A percentile compares a stretch with the other conserved stretches of the same genome.
phyloP scores from a whole-genome alignment of 1,139 yeast genomes.

The Magnusiomyces sp. region DNA sequence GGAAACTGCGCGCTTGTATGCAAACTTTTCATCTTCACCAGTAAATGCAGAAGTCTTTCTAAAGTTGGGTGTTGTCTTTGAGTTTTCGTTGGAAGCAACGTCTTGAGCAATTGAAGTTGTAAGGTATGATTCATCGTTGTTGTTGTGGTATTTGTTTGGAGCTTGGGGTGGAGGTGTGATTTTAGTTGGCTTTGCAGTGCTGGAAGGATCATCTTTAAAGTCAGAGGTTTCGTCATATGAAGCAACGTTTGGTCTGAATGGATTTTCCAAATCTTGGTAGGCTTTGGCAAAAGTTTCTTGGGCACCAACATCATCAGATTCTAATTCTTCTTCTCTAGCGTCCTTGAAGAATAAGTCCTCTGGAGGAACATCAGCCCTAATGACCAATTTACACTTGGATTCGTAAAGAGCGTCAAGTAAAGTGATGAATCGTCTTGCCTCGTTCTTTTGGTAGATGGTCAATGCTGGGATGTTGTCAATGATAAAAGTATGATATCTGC shows the following conservation, averaged over 20 bases:
- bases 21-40: slow-evolving; percentile 72
- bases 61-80: slow-evolving; percentile 30
- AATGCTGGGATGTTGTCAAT: slow-evolving; percentile 56
- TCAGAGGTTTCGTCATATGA: slow-evolving; percentile 34
- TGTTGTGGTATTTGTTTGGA: slow-evolving; percentile 2
- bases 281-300: slow-evolving; percentile 66
- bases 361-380: slow-evolving; percentile 43
- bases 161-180: not conserved
- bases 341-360: slow-evolving; percentile 53
- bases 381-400: slow-evolving; percentile 49
- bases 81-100: slow-evolving; percentile 8
- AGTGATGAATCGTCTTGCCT: slow-evolving; percentile 60
- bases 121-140: slow-evolving; percentile 7
- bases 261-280: slow-evolving; percentile 48
- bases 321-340: slow-evolving; percentile 15
- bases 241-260: slow-evolving; percentile 63
- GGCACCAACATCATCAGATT: slow-evolving; percentile 35
- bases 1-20: slow-evolving; percentile 63
- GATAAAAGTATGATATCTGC: slow-evolving; percentile 47
- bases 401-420: slow-evolving; percentile 63
- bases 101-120: not conserved
- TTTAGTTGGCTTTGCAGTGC: too few species aligned
- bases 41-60: slow-evolving; percentile 51
- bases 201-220: too few species aligned
- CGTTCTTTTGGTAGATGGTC: slow-evolving; percentile 52